Conservation (phyloP, 1,284 basidiomycete species). For the Melampsora occidentalis region DNA sequence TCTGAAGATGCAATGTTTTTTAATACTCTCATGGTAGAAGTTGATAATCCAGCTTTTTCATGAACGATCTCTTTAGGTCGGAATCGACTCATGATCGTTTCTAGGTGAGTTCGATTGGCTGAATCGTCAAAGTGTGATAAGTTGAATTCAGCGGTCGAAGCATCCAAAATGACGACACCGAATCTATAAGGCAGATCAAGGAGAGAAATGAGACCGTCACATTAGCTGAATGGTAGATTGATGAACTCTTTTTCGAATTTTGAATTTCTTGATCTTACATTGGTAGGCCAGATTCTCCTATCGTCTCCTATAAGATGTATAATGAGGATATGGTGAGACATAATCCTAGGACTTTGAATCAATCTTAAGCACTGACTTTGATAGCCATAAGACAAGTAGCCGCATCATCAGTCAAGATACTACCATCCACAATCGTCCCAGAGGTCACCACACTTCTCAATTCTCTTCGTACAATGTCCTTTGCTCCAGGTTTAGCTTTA, state of each 20-base stretch:
- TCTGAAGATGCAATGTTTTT: slow-evolving; percentile 47
- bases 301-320: slow-evolving; percentile 11
- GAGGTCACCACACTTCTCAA: slow-evolving; percentile 94
- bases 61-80: slow-evolving; percentile 89
- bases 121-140: slow-evolving; percentile 88
- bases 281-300: slow-evolving; percentile 37
- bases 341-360: background rate
- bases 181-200: slow-evolving; percentile 59
- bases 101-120: slow-evolving; percentile 81
- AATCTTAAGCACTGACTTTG: slow-evolving; percentile 58
- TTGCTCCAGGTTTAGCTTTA: slow-evolving; percentile 46
- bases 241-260: background rate
- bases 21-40: slow-evolving; percentile 48
- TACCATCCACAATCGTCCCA: slow-evolving; percentile 89
- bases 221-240: background rate
- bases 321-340: background rate
- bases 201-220: background rate
- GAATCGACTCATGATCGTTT: slow-evolving; percentile 88
- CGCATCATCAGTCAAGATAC: slow-evolving; percentile 85
- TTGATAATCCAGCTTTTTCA: slow-evolving; percentile 67
- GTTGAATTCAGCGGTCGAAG: slow-evolving; percentile 93
- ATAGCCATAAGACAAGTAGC: slow-evolving; percentile 92
- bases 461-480: slow-evolving; percentile 62
- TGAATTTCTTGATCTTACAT: slow-evolving; percentile 49
- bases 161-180: slow-evolving; percentile 91